A percentile compares a stretch with the other conserved stretches of the same genome.
These are phyloP conservation scores for Iberis pinnata DNA, from an alignment of 345 rosid genomes.

Conservation along the genomic window DNA sequence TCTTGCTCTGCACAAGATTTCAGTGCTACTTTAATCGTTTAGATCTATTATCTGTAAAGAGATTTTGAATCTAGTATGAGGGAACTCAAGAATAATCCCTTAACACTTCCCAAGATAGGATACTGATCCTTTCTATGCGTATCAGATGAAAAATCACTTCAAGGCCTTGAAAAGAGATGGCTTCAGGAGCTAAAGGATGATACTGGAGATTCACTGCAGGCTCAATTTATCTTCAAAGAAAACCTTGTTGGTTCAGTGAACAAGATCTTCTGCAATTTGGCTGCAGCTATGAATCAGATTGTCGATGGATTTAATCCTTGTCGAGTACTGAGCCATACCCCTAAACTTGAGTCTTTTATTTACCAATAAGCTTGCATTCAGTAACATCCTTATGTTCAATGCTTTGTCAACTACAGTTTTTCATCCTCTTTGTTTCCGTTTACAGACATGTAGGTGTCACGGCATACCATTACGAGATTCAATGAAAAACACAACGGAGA, in stretches of 20 bases:
- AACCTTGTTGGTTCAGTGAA: conserved; percentile 53
- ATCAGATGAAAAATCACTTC: conserved; percentile 53
- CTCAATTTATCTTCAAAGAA: conserved; percentile 49
- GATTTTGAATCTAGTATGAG: not conserved
- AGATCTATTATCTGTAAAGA: conserved; percentile 3
- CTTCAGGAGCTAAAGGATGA: conserved; percentile 68
- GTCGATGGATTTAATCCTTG: conserved; percentile 54
- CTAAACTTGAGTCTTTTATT: not conserved
- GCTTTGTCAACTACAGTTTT: conserved; percentile 5
- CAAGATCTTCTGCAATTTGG: conserved; percentile 59
- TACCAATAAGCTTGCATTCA: conserved; percentile 5
- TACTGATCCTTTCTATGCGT: conserved; percentile 17
- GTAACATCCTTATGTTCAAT: not conserved
- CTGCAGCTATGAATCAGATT: conserved; percentile 41
- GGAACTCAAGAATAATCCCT: not conserved
- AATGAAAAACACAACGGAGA: conserved; percentile 27
- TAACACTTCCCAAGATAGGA: not conserved
- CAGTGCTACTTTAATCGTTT: conserved; percentile 1
- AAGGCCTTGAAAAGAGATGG: conserved; percentile 69
- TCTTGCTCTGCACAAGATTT: not conserved
- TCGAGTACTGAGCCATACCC: conserved; percentile 39
- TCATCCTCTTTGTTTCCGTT: conserved; percentile 20
- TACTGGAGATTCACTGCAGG: conserved; percentile 55
- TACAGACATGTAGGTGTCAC: conserved; percentile 77
- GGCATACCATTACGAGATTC: conserved; percentile 39